A percentile compares a stretch with the other conserved stretches of the same genome.
Evolutionary conservation across 768 basidiomycete species (phyloP).

Genomic region (Psilocybe sp.): DNA sequence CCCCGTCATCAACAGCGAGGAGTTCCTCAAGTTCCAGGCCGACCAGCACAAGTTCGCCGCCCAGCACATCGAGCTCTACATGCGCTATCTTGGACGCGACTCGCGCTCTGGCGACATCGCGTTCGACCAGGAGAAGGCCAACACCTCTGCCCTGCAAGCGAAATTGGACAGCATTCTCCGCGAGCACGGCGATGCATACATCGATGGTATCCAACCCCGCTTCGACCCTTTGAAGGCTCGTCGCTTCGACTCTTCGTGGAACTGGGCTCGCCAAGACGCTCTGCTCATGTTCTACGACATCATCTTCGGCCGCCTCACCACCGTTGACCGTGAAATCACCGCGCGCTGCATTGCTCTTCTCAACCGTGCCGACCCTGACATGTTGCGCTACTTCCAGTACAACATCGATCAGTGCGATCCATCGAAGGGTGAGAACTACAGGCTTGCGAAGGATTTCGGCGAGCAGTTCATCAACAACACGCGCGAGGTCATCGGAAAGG

Average conservation of each 20-base stretch:
- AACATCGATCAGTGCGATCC: constrained; percentile 83
- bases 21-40: constrained; percentile 93
- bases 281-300: constrained; percentile 98
- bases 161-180: constrained; percentile 83
- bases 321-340: constrained; percentile 94
- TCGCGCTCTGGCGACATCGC: constrained; percentile 90
- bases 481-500: constrained; percentile 72
- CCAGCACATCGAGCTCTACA: constrained; percentile 93
- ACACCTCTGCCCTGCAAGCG: constrained; percentile 67
- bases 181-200: constrained; percentile 92
- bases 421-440: constrained; percentile 85
- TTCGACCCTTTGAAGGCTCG: constrained; percentile 97
- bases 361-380: constrained; percentile 93
- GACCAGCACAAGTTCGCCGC: constrained; percentile 91
- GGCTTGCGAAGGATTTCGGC: constrained; percentile 95
- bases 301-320: constrained; percentile 91
- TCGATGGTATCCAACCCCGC: constrained; percentile 91
- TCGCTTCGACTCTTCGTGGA: constrained; percentile 98
- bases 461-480: constrained; percentile 95
- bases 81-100: constrained; percentile 94
- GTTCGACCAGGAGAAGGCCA: constrained; percentile 84
- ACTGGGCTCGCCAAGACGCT: constrained; percentile 98
- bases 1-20: constrained; percentile 94
- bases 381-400: constrained; percentile 94
- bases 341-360: constrained; percentile 96